Evolutionary conservation across 2,329 filamentous ascomycete genomes (phyloP).

Genomic region (Colletotrichum echinochloae): DNA sequence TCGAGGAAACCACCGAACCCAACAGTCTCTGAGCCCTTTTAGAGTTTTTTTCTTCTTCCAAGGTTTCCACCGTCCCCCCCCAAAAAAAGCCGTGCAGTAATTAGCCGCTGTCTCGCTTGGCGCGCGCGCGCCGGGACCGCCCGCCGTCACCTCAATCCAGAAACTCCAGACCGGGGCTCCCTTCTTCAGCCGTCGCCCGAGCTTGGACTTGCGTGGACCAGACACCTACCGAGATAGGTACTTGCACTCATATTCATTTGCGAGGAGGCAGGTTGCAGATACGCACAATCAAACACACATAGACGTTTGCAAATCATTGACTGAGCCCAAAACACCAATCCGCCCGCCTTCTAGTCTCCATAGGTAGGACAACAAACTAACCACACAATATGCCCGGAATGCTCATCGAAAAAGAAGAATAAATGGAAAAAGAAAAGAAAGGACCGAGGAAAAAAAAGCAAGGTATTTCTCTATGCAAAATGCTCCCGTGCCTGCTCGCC

Average conservation of each 20-base stretch:
- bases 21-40: not conserved
- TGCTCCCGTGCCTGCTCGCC: conserved; percentile 25
- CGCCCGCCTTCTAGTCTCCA: conserved; percentile 16
- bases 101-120: conserved; percentile 4
- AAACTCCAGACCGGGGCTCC: conserved; percentile 16
- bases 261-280: not conserved
- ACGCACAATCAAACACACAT: not conserved
- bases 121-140: conserved; percentile 24
- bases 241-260: not conserved
- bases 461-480: conserved; percentile 39
- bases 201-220: conserved; percentile 2
- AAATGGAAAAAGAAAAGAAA: conserved; percentile 41
- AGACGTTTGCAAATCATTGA: conserved; percentile 13
- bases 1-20: not conserved
- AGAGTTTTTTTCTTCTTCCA: too few species aligned
- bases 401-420: not conserved
- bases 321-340: conserved; percentile 25
- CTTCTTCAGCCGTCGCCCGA: not conserved
- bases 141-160: conserved; percentile 11
- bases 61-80: not conserved
- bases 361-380: conserved; percentile 43
- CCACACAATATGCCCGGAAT: conserved; percentile 45
- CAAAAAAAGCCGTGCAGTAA: conserved; percentile 22
- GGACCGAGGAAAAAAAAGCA: not conserved
- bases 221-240: not conserved